A percentile compares a stretch with the other conserved stretches of the same genome.
Conservation (phyloP, 2,329 filamentous ascomycete species). For the Venturia carpophila region DNA sequence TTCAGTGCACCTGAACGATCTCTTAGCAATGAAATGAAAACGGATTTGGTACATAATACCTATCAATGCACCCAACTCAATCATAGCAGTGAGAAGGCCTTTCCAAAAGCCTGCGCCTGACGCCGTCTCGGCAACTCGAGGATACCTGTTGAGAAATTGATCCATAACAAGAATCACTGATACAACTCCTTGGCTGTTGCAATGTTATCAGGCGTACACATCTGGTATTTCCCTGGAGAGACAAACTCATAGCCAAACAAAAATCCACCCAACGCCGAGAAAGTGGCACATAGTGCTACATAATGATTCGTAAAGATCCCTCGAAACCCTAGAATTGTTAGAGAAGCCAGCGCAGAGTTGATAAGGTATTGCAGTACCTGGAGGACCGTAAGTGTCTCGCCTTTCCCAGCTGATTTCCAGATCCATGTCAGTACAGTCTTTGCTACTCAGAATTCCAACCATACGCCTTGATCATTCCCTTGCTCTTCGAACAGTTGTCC, state of each 20-base stretch:
- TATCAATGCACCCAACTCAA: constrained; percentile 45
- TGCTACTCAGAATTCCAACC: neutral
- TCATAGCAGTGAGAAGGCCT: constrained; percentile 46
- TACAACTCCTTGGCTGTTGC: constrained; percentile 33
- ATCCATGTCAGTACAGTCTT: neutral
- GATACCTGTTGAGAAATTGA: constrained; percentile 42
- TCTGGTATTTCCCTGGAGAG: constrained; percentile 19
- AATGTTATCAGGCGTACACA: neutral
- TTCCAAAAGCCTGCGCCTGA: constrained; percentile 39
- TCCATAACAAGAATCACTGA: constrained; percentile 45
- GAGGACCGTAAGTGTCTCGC: constrained; percentile 3
- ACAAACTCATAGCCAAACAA: constrained; percentile 43
- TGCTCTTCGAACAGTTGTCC: neutral
- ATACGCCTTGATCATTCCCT: neutral
- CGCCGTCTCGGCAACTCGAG: constrained; percentile 35
- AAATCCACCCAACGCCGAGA: constrained; percentile 44
- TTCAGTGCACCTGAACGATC: constrained; percentile 24
- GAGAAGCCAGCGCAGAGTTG: neutral
- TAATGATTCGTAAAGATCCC: constrained; percentile 44
- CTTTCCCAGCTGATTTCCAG: neutral
- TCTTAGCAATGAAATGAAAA: neutral
- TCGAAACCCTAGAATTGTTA: constrained; percentile 30
- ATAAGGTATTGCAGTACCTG: neutral
- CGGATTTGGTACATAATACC: neutral
- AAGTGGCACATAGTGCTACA: constrained; percentile 44